Conservation (phyloP, 805 yeast genomes). For the Myxozyma geophila region DNA sequence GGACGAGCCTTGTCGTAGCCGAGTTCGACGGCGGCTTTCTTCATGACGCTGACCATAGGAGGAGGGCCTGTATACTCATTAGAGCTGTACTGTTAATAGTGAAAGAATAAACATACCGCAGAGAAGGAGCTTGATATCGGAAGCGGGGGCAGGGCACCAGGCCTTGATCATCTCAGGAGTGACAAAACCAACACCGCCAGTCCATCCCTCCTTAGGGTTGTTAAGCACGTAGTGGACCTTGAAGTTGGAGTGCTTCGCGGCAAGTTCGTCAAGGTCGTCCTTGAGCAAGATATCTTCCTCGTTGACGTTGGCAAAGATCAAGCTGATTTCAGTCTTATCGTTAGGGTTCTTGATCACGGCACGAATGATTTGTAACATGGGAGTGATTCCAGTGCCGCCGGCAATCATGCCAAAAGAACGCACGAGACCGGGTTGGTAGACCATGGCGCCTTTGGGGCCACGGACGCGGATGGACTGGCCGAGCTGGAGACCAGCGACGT, state of each 20-base stretch:
- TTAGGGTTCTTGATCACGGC: constrained; percentile 76
- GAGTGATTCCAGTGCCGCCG: constrained; percentile 97
- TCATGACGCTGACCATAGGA: constrained; percentile 83
- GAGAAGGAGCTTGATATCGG: constrained; percentile 69
- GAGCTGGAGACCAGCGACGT: constrained; percentile 69
- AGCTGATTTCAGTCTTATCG: constrained; percentile 85
- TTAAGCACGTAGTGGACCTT: constrained; percentile 81
- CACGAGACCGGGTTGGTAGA: constrained; percentile 78
- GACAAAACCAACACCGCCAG: constrained; percentile 75
- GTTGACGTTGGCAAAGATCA: constrained; percentile 79
- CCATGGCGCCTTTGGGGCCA: constrained; percentile 90
- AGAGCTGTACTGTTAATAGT: neutral
- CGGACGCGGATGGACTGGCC: constrained; percentile 77
- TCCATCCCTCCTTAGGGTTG: constrained; percentile 66
- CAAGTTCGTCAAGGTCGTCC: constrained; percentile 73
- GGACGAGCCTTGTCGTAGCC: constrained; percentile 88
- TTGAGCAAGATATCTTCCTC: constrained; percentile 78
- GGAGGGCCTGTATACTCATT: constrained; percentile 58
- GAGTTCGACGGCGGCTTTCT: constrained; percentile 71
- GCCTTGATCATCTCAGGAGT: constrained; percentile 89
- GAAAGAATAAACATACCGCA: constrained; percentile 59
- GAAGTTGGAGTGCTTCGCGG: constrained; percentile 73
- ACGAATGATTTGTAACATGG: constrained; percentile 79
- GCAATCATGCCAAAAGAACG: constrained; percentile 78
- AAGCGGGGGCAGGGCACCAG: constrained; percentile 63